Evolutionary conservation across 1,284 basidiomycete species (phyloP).

Genomic region (Apiotrichum laibachii): DNA sequence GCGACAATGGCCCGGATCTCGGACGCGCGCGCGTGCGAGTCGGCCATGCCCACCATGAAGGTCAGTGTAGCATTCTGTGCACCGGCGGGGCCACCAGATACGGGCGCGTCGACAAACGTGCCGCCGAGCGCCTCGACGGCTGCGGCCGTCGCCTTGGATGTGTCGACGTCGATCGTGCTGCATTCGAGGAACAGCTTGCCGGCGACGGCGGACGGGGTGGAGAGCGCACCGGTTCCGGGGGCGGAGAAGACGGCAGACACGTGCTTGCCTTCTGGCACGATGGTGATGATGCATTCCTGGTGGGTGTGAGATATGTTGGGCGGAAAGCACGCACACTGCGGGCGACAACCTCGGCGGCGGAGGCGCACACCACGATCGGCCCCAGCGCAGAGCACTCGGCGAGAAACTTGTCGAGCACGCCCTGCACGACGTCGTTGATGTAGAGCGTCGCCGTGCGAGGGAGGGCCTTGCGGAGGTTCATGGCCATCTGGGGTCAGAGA

Average conservation of each 20-base stretch:
- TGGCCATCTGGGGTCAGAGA: constrained; percentile 9
- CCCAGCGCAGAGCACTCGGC: background rate
- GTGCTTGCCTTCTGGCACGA: constrained; percentile 13
- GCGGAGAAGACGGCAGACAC: constrained; percentile 4
- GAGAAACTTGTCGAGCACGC: background rate
- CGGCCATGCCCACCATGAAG: constrained; percentile 10
- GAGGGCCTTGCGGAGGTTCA: constrained; percentile 5
- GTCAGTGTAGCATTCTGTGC: constrained; percentile 6
- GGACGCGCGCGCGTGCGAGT: constrained; percentile 3
- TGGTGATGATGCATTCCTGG: constrained; percentile 11
- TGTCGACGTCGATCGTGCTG: constrained; percentile 13
- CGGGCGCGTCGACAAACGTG: constrained; percentile 15
- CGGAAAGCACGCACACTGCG: background rate
- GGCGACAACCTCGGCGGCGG: constrained; percentile 5
- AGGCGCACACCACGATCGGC: background rate
- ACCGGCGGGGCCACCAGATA: constrained; percentile 10
- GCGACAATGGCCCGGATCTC: constrained; percentile 1
- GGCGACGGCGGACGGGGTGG: background rate
- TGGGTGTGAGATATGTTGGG: background rate
- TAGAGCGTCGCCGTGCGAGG: background rate
- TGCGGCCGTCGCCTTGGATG: background rate
- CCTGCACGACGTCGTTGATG: constrained; percentile 7
- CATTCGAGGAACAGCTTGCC: constrained; percentile 15
- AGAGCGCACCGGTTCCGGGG: background rate
- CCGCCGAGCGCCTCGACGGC: constrained; percentile 1